Base-by-base conservation (phyloP, 2,329 filamentous ascomycete species). In the Nemania diffusa region DNA sequence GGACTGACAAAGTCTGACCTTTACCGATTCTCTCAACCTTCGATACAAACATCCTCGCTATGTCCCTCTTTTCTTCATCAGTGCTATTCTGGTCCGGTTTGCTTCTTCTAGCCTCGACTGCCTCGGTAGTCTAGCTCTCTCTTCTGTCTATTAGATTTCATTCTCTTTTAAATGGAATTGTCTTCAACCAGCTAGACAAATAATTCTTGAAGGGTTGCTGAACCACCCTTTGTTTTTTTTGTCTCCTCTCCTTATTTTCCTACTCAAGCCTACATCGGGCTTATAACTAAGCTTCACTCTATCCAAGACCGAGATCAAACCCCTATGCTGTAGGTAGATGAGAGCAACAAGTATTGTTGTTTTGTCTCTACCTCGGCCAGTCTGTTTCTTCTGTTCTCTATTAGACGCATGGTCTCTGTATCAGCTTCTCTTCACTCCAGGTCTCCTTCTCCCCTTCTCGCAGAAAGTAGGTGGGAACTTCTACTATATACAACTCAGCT, bases 341-440 rank as follows among this genome's bases (percentile, higher is more conserved):
- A 46, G 17, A 29, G 44, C 42, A 29, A 29, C n/a, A 52, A 60
- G n/a, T 26, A 57, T n/a, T n/a, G 17, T 56, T 8, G 15, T 48
- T 52, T 22, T 11, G 53, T 32, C 42, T 57, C 29, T 57, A 20
- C 15, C 17, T 9, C 50, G n/a, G 32, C 50, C n/a, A 29, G 22
- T 26, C 27, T 29, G 7, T 27, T 40, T 53, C 40, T 37, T 15
- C 17, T 26, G 1, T 22, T 48, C 51, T 20, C 34, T 13, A 15
- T 13, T 13, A 40, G 15, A 6, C 34, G 3, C 34, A 8, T 13
- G 11, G 9, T 40, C 34, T 13, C 34, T 40, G 15, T 40, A 6
- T 29, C 52, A 48, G 20, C 24, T 48, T 24, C 53, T 29, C 3
- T 26, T 24, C 32, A 2, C n/a, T 24, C 40, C 9, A 46, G 50